A percentile compares a stretch with the other conserved stretches of the same genome.
phyloP scores from a whole-genome alignment of 2,329 filamentous ascomycete species.

The Verticillium dahliae region DNA sequence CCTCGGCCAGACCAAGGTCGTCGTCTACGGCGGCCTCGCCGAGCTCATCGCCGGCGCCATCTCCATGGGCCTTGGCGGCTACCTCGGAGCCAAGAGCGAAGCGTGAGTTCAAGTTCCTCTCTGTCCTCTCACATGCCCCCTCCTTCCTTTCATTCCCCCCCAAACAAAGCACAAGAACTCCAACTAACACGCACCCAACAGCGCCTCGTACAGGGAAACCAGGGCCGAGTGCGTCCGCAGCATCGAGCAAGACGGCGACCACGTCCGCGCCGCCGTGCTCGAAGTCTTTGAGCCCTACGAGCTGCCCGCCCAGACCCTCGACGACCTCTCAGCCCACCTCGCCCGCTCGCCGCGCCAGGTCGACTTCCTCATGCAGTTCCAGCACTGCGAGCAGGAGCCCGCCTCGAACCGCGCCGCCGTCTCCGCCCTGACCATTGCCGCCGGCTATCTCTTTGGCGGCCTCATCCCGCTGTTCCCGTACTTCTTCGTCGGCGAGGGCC shows the following conservation, averaged over 20 bases:
- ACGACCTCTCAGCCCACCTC: slow-evolving; percentile 10
- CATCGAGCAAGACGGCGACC: slow-evolving; percentile 35
- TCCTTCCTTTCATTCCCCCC: not conserved
- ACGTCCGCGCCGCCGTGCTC: slow-evolving; percentile 31
- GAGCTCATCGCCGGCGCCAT: slow-evolving; percentile 72
- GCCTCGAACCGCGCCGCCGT: slow-evolving; percentile 38
- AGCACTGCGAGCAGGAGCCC: slow-evolving; percentile 39
- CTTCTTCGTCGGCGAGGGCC: slow-evolving; percentile 41
- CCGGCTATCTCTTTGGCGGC: slow-evolving; percentile 65
- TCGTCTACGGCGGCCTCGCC: slow-evolving; percentile 66
- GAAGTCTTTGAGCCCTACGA: slow-evolving; percentile 44
- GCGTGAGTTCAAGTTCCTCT: slow-evolving; percentile 5
- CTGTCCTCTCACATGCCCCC: not conserved
- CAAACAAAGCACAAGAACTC: not conserved
- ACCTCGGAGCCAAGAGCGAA: slow-evolving; percentile 59
- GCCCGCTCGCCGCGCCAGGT: slow-evolving; percentile 32
- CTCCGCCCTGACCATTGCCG: slow-evolving; percentile 58
- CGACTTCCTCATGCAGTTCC: slow-evolving; percentile 55
- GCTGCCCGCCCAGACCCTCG: slow-evolving; percentile 25
- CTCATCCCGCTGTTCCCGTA: slow-evolving; percentile 67
- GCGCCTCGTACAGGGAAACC: slow-evolving; percentile 13
- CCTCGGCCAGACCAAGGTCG: slow-evolving; percentile 57
- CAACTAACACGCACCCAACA: not conserved
- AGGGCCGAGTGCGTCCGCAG: slow-evolving; percentile 31
- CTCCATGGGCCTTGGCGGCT: slow-evolving; percentile 71